Conservation (phyloP, 768 basidiomycete genomes). For the Thelephora aurantiotincta region DNA sequence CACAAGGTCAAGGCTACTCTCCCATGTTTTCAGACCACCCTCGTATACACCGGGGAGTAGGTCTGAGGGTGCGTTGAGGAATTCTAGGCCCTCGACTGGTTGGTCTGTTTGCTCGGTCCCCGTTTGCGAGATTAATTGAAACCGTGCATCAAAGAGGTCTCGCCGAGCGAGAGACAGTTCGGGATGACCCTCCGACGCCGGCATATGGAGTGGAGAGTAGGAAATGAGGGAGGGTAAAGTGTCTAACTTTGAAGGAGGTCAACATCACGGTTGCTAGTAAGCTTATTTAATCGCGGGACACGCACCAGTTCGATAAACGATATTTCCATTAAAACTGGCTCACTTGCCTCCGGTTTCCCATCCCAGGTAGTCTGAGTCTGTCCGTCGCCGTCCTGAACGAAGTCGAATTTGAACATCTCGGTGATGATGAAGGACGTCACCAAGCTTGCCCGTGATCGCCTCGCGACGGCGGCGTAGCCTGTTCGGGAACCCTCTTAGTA, state of each 20-base stretch:
- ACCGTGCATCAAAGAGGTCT: conserved; percentile 93
- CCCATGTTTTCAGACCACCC: conserved; percentile 97
- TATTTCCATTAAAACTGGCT: conserved; percentile 16
- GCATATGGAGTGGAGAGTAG: conserved; percentile 57
- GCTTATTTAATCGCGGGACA: neutral
- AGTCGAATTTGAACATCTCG: conserved; percentile 58
- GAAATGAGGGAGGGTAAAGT: conserved; percentile 62
- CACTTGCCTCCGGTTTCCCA: neutral
- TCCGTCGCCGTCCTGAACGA: conserved; percentile 27
- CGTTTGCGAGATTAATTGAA: conserved; percentile 58
- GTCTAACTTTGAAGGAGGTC: conserved; percentile 36
- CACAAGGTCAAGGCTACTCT: conserved; percentile 83
- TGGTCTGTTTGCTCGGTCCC: conserved; percentile 15
- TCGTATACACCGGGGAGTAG: conserved; percentile 88
- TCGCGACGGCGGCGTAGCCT: neutral
- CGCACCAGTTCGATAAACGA: conserved; percentile 19
- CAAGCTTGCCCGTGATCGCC: neutral
- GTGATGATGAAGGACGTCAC: no score
- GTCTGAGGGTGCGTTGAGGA: conserved; percentile 76
- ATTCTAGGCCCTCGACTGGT: conserved; percentile 24
- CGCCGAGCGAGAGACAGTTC: conserved; percentile 43
- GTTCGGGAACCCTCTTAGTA: no score
- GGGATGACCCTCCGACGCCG: conserved; percentile 20
- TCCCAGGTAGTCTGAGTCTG: neutral
- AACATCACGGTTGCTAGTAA: neutral